A percentile compares a stretch with the other conserved stretches of the same genome.
Conservation (phyloP, 179 eudicot species). For the Silene noctiflora region DNA sequence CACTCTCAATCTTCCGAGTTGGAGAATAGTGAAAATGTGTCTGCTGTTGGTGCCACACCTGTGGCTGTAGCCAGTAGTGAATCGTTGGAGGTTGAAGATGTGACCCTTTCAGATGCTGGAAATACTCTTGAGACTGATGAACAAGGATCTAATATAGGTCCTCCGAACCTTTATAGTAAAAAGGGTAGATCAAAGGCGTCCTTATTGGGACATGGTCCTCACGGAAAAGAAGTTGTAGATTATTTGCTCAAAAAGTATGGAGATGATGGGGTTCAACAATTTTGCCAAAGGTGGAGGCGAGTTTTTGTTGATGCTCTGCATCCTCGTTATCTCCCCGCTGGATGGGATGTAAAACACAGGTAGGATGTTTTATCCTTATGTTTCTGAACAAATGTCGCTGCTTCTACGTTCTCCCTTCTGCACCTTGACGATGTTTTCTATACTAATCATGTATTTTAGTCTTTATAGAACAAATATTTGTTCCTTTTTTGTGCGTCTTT, state of each 20-base stretch:
- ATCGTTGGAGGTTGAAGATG: slow-evolving; percentile 28
- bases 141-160: slow-evolving; percentile 23
- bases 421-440: not conserved
- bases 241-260: slow-evolving; percentile 60
- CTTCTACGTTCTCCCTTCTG: not conserved
- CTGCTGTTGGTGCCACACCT: slow-evolving; percentile 20
- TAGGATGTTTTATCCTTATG: slow-evolving; percentile 27
- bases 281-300: slow-evolving; percentile 96
- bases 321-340: slow-evolving; percentile 85
- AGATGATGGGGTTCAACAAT: slow-evolving; percentile 75
- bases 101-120: slow-evolving; percentile 25
- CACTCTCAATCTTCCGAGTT: slow-evolving; percentile 13
- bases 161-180: slow-evolving; percentile 24
- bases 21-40: slow-evolving; percentile 18
- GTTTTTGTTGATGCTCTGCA: slow-evolving; percentile 81
- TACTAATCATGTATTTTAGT: not conserved
- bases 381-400: slow-evolving; percentile 2
- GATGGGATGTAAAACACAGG: slow-evolving; percentile 98
- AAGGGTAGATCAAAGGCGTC: slow-evolving; percentile 63
- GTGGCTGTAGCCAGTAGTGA: slow-evolving; percentile 7
- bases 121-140: slow-evolving; percentile 24
- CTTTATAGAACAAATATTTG: not conserved
- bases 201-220: slow-evolving; percentile 93
- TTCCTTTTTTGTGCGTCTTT: not conserved
- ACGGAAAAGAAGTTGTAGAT: slow-evolving; percentile 79